Evolutionary conservation across 23 red algal species (phyloP).

Genomic region (Agarophyton chilense): DNA sequence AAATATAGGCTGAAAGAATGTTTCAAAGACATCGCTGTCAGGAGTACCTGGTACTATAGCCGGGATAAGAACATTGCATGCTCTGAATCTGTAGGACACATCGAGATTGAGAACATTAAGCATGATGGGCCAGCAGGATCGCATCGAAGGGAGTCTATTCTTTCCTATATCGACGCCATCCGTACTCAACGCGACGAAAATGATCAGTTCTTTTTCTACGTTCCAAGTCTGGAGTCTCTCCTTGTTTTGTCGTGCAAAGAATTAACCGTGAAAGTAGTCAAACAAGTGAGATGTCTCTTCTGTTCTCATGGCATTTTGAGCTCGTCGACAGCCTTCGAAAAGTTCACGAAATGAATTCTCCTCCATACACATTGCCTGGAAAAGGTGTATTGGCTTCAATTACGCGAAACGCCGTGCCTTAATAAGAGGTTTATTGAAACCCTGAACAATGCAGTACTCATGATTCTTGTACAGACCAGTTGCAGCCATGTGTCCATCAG

Average conservation of each 20-base stretch:
- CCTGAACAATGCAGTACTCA: neutral
- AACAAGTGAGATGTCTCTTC: too few relatives aligned
- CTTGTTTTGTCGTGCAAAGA: neutral
- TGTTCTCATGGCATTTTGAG: too few relatives aligned
- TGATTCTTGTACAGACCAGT: neutral
- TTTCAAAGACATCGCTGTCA: neutral
- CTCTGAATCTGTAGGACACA: neutral
- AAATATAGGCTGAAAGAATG: neutral
- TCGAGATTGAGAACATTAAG: neutral
- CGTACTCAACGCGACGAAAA: neutral
- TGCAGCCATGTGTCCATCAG: conserved; percentile 11
- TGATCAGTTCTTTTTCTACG: neutral
- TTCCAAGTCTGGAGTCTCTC: neutral
- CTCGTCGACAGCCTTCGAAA: too few relatives aligned
- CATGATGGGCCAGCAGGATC: conserved; percentile 1
- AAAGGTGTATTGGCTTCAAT: too few relatives aligned
- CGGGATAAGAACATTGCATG: neutral
- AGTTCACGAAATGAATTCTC: too few relatives aligned
- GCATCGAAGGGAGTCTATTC: too few relatives aligned
- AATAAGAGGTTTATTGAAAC: neutral
- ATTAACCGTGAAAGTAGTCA: neutral
- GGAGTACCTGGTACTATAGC: neutral
- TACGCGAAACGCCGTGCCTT: neutral
- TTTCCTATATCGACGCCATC: too few relatives aligned
- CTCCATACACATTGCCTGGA: too few relatives aligned